These are phyloP conservation scores for Flaveria robusta DNA, from an alignment of 129 eudicot genomes.

Conservation along the genomic window DNA sequence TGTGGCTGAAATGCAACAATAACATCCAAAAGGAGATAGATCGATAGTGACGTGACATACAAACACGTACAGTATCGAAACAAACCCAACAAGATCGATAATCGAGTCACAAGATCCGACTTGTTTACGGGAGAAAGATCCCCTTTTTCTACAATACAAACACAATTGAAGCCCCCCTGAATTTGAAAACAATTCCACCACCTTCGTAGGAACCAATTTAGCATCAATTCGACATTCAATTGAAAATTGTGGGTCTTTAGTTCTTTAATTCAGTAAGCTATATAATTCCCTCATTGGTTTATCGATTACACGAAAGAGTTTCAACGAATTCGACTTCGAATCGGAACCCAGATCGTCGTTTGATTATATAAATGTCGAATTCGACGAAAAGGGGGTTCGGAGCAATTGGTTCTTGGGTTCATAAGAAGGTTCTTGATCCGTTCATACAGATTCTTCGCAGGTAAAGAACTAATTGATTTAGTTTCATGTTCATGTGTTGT, in stretches of 20 bases:
- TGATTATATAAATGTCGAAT: slow-evolving; percentile 29
- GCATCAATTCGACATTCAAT: not conserved
- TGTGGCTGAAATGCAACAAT: slow-evolving; percentile 8
- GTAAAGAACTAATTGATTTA: slow-evolving; percentile 27
- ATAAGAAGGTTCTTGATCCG: slow-evolving; percentile 61
- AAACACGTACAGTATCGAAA: not conserved
- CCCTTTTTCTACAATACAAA: not conserved
- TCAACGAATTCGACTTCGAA: not conserved
- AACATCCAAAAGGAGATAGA: not conserved
- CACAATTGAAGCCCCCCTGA: not conserved
- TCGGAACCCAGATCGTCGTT: not conserved
- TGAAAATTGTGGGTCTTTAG: not conserved
- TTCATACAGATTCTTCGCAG: slow-evolving; percentile 72
- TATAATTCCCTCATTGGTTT: slow-evolving; percentile 3
- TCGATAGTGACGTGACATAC: slow-evolving; percentile 8
- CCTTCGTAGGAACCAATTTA: slow-evolving; percentile 18
- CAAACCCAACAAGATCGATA: slow-evolving; percentile 24
- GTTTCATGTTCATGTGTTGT: not conserved
- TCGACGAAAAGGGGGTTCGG: slow-evolving; percentile 33
- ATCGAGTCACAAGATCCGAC: slow-evolving; percentile 21
- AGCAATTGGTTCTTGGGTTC: slow-evolving; percentile 59
- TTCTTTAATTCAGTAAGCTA: not conserved
- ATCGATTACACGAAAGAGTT: not conserved
- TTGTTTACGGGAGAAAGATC: not conserved
- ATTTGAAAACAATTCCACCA: slow-evolving; percentile 19